phyloP scores from a whole-genome alignment of 805 yeast genomes.

The Yarrowia sp. region DNA sequence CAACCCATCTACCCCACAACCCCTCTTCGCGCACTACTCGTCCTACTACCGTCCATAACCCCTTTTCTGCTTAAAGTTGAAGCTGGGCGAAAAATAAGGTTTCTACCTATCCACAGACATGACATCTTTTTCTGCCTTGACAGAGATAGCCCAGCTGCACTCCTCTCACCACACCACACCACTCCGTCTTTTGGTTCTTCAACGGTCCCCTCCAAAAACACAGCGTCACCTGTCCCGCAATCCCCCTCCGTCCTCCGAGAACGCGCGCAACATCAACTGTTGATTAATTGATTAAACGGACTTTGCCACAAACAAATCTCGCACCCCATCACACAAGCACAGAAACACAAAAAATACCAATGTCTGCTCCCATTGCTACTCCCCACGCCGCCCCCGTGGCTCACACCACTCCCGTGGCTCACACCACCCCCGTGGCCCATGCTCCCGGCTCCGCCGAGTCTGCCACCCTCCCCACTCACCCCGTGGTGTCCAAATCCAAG shows the following conservation, averaged over 20 bases:
- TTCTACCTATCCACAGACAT: no score
- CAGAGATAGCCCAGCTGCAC: no score
- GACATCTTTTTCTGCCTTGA: no score
- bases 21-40: no score
- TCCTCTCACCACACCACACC: no score
- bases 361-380: slow-evolving; percentile 19
- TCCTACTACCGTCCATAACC: no score
- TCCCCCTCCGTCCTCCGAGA: neutral
- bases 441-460: slow-evolving; percentile 21
- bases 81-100: no score
- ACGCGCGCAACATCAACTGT: slow-evolving; percentile 34
- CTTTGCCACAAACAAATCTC: slow-evolving; percentile 10
- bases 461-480: slow-evolving; percentile 19
- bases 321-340: neutral
- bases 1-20: no score
- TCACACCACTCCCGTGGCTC: no score
- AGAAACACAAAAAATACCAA: neutral
- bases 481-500: slow-evolving; percentile 31
- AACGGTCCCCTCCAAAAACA: no score
- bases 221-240: neutral
- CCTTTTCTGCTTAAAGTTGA: no score
- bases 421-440: slow-evolving; percentile 28
- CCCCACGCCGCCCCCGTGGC: neutral
- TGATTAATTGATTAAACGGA: slow-evolving; percentile 7
- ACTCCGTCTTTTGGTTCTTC: no score